Evolutionary conservation across 1,284 basidiomycete genomes (phyloP).

Genomic region (Malassezia brasiliensis): DNA sequence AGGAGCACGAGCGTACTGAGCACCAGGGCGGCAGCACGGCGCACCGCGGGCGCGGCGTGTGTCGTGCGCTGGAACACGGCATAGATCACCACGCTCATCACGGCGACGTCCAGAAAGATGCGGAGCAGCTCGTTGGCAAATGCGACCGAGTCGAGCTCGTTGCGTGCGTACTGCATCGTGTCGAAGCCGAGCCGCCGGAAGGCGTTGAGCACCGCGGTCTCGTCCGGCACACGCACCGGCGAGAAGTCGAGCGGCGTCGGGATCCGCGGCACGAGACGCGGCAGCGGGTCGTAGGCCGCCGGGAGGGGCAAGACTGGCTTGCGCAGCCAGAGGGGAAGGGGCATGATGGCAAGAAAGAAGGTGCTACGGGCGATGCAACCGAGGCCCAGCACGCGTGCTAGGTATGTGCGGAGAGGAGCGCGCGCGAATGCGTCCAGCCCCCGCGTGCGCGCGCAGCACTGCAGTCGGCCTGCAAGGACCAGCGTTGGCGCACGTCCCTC

Average conservation of each 20-base stretch:
- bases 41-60: background rate
- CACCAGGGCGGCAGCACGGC: background rate
- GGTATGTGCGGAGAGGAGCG: too few species aligned
- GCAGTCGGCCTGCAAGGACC: too few species aligned
- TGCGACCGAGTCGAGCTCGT: background rate
- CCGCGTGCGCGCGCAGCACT: too few species aligned
- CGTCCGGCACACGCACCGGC: background rate
- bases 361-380: too few species aligned
- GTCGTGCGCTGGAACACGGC: background rate
- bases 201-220: background rate
- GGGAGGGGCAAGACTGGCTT: slow-evolving; percentile 8
- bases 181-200: background rate
- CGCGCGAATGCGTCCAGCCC: too few species aligned
- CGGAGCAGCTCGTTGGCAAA: background rate
- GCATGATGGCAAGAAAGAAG: background rate
- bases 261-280: background rate
- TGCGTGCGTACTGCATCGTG: background rate
- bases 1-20: background rate
- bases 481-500: too few species aligned
- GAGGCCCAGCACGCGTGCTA: too few species aligned
- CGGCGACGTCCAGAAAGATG: background rate
- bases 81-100: background rate
- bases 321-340: background rate
- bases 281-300: background rate
- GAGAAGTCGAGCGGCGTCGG: slow-evolving; percentile 5